A percentile compares a stretch with the other conserved stretches of the same genome.
These are phyloP conservation scores for Dactylellina parvicollis DNA, from an alignment of 2,329 filamentous ascomycete genomes.

Conservation along the genomic window DNA sequence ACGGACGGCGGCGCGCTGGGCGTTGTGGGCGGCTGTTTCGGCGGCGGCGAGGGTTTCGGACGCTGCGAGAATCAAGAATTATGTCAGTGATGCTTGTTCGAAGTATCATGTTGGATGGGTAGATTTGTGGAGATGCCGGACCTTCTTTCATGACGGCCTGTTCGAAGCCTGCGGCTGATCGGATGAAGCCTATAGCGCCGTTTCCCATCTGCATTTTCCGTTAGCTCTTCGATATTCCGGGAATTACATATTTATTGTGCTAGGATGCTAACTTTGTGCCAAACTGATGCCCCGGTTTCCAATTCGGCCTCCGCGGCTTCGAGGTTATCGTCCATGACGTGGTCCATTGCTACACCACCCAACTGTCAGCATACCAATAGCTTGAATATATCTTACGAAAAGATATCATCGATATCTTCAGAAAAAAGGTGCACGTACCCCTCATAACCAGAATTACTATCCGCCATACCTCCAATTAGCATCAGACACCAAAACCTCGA, in stretches of 20 bases:
- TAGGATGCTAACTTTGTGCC: slow-evolving; percentile 72
- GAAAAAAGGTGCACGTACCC: slow-evolving; percentile 38
- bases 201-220: slow-evolving; percentile 72
- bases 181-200: slow-evolving; percentile 83
- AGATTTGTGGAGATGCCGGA: slow-evolving; percentile 59
- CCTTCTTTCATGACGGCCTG: slow-evolving; percentile 86
- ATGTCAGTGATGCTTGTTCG: too few species aligned
- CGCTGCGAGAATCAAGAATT: slow-evolving; percentile 64
- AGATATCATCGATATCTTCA: too few species aligned
- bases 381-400: too few species aligned
- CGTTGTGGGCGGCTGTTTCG: slow-evolving; percentile 78
- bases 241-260: too few species aligned
- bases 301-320: slow-evolving; percentile 80
- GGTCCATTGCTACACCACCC: slow-evolving; percentile 58
- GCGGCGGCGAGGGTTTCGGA: slow-evolving; percentile 76
- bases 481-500: background rate
- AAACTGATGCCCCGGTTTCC: slow-evolving; percentile 79
- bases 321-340: slow-evolving; percentile 91
- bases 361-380: slow-evolving; percentile 23
- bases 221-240: background rate
- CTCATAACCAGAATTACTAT: slow-evolving; percentile 45
- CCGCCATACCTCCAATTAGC: background rate
- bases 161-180: slow-evolving; percentile 88
- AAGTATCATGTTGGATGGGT: background rate
- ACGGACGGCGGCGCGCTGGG: slow-evolving; percentile 78